These are phyloP conservation scores for Ustanciosporium gigantosporum DNA, from an alignment of 1,284 basidiomycete species.

Conservation along the genomic window DNA sequence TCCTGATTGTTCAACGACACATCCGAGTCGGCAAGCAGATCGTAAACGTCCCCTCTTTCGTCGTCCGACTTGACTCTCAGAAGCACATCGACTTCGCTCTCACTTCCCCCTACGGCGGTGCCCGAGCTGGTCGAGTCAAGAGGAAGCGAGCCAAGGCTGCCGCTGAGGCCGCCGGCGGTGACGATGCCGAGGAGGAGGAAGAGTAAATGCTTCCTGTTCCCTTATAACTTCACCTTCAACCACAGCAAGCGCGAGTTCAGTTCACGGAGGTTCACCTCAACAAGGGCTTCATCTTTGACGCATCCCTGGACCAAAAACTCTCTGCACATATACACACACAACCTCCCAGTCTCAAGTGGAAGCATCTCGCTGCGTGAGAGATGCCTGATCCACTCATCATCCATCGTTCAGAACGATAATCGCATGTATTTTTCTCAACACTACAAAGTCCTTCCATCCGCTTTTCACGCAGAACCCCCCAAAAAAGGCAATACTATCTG, in stretches of 20 bases:
- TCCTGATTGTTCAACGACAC: conserved; percentile 94
- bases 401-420: no score
- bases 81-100: conserved; percentile 97
- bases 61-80: conserved; percentile 72
- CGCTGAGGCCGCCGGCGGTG: conserved; percentile 86
- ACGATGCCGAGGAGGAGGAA: conserved; percentile 77
- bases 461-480: no score
- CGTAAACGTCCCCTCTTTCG: conserved; percentile 98
- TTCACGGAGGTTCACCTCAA: no score
- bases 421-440: conserved; percentile 2
- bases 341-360: no score
- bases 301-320: no score
- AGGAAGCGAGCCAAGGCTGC: conserved; percentile 95
- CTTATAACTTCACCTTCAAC: no score
- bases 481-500: no score
- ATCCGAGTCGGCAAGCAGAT: conserved; percentile 99
- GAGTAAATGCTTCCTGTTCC: conserved; percentile 41
- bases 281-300: no score
- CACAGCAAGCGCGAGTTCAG: no score
- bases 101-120: conserved; percentile 96
- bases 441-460: no score
- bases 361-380: neutral
- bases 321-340: no score
- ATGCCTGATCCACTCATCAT: no score
- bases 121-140: conserved; percentile 96